A percentile compares a stretch with the other conserved stretches of the same genome.
phyloP scores from a whole-genome alignment of 2,329 filamentous ascomycete species.

The Stemphylium lycopersici region DNA sequence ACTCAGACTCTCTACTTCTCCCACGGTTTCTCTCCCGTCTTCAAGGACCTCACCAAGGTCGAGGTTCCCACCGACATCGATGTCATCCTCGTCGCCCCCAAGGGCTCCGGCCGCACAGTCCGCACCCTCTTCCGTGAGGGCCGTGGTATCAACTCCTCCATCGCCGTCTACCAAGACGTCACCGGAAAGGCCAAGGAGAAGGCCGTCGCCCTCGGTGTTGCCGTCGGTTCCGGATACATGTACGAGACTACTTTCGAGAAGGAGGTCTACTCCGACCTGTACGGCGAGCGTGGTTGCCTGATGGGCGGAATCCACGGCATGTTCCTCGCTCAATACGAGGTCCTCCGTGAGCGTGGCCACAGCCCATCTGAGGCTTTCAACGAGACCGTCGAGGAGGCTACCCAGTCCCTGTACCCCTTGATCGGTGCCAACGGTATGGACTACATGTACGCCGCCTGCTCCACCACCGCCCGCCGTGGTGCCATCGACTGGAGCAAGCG shows the following conservation, averaged over 20 bases:
- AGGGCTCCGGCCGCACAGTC: slow-evolving; percentile 98
- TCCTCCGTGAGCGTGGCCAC: slow-evolving; percentile 98
- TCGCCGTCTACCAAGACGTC: slow-evolving; percentile 98
- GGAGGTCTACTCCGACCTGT: slow-evolving; percentile 99
- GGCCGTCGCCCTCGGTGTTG: slow-evolving; percentile 94
- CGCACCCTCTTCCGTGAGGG: slow-evolving; percentile 98
- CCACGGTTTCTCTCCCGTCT: slow-evolving; percentile 99
- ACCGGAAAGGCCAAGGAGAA: slow-evolving; percentile 98
- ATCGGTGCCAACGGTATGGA: slow-evolving; percentile 99
- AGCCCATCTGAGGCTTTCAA: slow-evolving; percentile 98
- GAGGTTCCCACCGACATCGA: slow-evolving; percentile 95
- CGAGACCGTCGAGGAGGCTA: slow-evolving; percentile 99
- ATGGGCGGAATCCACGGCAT: slow-evolving; percentile 99
- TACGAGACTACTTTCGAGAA: slow-evolving; percentile 99
- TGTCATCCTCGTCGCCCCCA: slow-evolving; percentile 98
- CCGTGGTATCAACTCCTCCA: slow-evolving; percentile 99
- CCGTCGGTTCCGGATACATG: slow-evolving; percentile 96
- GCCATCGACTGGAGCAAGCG: slow-evolving; percentile 97
- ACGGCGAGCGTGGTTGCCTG: slow-evolving; percentile 99
- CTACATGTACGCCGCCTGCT: slow-evolving; percentile 99
- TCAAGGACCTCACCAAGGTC: slow-evolving; percentile 99
- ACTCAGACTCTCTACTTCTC: slow-evolving; percentile 97
- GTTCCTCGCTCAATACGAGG: slow-evolving; percentile 99
- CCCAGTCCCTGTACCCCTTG: slow-evolving; percentile 95
- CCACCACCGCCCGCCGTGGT: slow-evolving; percentile 95